These are phyloP conservation scores for Hortiboletus flavorubellus DNA, from an alignment of 768 basidiomycete species.

Conservation along the genomic window DNA sequence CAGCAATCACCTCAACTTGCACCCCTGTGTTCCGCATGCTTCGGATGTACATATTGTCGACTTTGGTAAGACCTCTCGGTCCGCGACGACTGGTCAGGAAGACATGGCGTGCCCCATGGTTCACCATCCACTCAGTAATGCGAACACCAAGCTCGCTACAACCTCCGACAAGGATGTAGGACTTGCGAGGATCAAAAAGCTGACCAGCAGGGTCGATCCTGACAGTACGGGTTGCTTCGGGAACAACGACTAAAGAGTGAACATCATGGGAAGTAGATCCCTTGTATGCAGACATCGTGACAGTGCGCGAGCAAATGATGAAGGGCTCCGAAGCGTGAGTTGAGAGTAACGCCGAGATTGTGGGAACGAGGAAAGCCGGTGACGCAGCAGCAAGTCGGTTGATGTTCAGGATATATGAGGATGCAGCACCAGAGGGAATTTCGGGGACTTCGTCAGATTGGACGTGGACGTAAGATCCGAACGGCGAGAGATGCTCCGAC, in stretches of 20 bases:
- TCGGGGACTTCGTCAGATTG: too few species aligned
- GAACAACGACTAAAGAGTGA: slow-evolving; percentile 19
- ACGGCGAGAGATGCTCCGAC: too few species aligned
- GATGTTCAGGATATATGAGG: not conserved
- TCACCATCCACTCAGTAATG: slow-evolving; percentile 27
- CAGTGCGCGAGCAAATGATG: slow-evolving; percentile 2
- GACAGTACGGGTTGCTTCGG: slow-evolving; percentile 1
- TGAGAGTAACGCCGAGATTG: slow-evolving; percentile 17
- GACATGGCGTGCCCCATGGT: slow-evolving; percentile 31
- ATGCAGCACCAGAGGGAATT: too few species aligned
- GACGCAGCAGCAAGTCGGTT: slow-evolving; percentile 19
- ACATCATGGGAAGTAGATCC: not conserved
- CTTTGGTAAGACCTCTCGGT: slow-evolving; percentile 15
- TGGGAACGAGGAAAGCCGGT: slow-evolving; percentile 16
- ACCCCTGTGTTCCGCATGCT: slow-evolving; percentile 23
- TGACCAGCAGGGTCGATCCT: slow-evolving; percentile 26
- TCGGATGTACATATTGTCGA: slow-evolving; percentile 29
- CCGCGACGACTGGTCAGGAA: slow-evolving; percentile 30
- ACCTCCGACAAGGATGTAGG: slow-evolving; percentile 20
- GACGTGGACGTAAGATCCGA: too few species aligned
- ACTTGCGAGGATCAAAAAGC: slow-evolving; percentile 30
- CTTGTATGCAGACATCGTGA: slow-evolving; percentile 12
- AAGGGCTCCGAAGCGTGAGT: slow-evolving; percentile 19
- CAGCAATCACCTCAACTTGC: slow-evolving; percentile 27
- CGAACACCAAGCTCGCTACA: slow-evolving; percentile 18